A percentile compares a stretch with the other conserved stretches of the same genome.
Conservation (phyloP, 2,329 filamentous ascomycete species). For the Pyrenochaeta sp. region DNA sequence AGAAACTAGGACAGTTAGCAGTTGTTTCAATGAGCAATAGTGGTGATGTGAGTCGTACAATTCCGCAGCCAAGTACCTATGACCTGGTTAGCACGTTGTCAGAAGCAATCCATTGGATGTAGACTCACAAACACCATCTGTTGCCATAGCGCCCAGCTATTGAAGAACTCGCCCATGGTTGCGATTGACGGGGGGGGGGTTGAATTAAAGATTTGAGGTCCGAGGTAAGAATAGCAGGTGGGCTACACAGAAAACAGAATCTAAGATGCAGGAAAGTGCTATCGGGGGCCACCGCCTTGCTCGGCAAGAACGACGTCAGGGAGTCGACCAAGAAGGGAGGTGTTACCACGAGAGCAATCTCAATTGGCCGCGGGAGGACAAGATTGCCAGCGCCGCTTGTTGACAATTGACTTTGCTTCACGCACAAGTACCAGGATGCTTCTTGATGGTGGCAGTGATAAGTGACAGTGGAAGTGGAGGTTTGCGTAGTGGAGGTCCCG, state of each 20-base stretch:
- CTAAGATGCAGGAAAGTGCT: constrained; percentile 23
- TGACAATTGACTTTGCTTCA: constrained; percentile 9
- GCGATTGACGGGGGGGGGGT: constrained; percentile 11
- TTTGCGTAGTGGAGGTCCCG: constrained; percentile 20
- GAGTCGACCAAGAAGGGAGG: constrained; percentile 18
- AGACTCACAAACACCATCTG: constrained; percentile 85
- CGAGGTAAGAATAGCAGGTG: constrained; percentile 30
- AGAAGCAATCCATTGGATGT: neutral
- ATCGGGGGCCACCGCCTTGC: constrained; percentile 13
- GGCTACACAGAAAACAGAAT: constrained; percentile 13
- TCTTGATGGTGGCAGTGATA: constrained; percentile 3
- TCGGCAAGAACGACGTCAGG: constrained; percentile 25
- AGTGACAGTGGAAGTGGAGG: too few species aligned
- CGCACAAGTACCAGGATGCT: constrained; percentile 15
- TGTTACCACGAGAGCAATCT: constrained; percentile 10
- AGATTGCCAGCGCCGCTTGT: neutral
- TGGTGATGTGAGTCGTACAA: constrained; percentile 56
- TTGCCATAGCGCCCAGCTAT: constrained; percentile 80
- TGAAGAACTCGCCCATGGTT: constrained; percentile 52
- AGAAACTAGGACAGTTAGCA: constrained; percentile 57
- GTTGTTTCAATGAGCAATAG: neutral
- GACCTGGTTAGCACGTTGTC: constrained; percentile 31
- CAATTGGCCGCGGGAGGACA: neutral
- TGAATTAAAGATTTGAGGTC: constrained; percentile 20
- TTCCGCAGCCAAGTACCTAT: constrained; percentile 76